Base-by-base conservation (phyloP, 305 asterid species). In the Plantago rigida region DNA sequence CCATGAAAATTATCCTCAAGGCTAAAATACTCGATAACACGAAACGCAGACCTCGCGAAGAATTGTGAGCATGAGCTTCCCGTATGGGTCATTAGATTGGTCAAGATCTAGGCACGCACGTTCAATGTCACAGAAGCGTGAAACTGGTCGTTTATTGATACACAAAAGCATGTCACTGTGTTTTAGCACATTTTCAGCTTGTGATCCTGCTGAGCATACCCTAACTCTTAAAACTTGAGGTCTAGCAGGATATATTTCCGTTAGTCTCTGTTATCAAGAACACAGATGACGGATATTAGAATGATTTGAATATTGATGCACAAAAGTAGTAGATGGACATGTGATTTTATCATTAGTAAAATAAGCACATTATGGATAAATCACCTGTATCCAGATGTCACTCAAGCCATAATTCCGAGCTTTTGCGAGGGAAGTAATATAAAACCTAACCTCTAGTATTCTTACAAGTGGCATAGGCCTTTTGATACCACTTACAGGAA, bases 141-240 rank as follows among this genome's bases (percentile, higher is more conserved):
- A 88, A 39, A 91, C 94, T 48, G 96, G 95, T 68, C 80, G 76
- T 82, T 81, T 82, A 67, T 86, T 83, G 75, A 91, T 83, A 36
- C 95, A 96, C 75, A 88, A 71, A 71, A 91, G 83, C 96, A 88
- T 91, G 77, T 91, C 98, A 47, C 96, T 93, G 71, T 91, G 95
- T 65, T 61, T 60, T 15, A 62, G 51, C 49, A 85, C 62, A 71
- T 76, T 84, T 75, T 83, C 95, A 71, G 98, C 94, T 69, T 69
- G 79, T 42, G 98, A 88, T 51, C 98, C 91, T 41, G 98, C 92
- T 68, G 84, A 82, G 75, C 98, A 88, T 64, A 96, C 94, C 82
- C 86, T 92, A 54, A 88, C 96, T 68, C 91, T 81, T 76, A 92
- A 69, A 52, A 88, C 96, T 70, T 88, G 96, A 51, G 94, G 95